Evolutionary conservation across 73 alveolate genomes (phyloP).

Genomic region (Effrenium voratum): DNA sequence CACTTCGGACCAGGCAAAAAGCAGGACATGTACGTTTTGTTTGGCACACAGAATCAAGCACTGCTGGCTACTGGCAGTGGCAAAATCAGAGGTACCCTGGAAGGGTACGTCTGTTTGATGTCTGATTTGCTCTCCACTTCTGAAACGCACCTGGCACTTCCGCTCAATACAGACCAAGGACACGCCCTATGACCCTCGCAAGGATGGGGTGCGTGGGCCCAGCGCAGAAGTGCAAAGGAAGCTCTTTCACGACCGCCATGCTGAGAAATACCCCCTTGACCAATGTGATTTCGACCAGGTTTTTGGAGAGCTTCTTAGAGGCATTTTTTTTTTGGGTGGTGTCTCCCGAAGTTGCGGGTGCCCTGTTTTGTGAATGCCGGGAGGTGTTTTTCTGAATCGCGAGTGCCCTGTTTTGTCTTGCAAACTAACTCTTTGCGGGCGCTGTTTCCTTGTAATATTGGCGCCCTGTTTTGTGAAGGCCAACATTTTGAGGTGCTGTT

Average conservation of each 20-base stretch:
- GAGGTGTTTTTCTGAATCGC: background rate
- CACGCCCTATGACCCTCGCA: slow-evolving; percentile 75
- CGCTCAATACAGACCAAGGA: background rate
- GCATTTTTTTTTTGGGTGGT: background rate
- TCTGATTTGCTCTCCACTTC: background rate
- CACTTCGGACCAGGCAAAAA: too few relatives aligned
- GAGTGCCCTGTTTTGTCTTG: too few relatives aligned
- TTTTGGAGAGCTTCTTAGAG: background rate
- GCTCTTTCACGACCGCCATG: background rate
- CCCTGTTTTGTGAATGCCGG: background rate
- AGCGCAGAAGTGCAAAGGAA: background rate
- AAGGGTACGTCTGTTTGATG: background rate
- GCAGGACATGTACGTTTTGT: too few relatives aligned
- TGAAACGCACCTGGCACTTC: background rate
- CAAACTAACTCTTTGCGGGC: too few relatives aligned
- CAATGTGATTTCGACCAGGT: background rate
- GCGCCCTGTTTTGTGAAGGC: too few relatives aligned
- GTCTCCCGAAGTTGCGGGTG: background rate
- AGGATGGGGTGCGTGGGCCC: background rate
- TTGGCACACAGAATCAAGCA: too few relatives aligned
- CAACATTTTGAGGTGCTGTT: too few relatives aligned
- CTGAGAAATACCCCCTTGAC: background rate
- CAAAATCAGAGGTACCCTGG: too few relatives aligned
- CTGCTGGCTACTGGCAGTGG: too few relatives aligned
- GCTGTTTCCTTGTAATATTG: too few relatives aligned